Evolutionary conservation across 2,329 filamentous ascomycete genomes (phyloP), one percentile per base, ranked within the genome.

Genomic region (Trichocomaceae sp.): DNA sequence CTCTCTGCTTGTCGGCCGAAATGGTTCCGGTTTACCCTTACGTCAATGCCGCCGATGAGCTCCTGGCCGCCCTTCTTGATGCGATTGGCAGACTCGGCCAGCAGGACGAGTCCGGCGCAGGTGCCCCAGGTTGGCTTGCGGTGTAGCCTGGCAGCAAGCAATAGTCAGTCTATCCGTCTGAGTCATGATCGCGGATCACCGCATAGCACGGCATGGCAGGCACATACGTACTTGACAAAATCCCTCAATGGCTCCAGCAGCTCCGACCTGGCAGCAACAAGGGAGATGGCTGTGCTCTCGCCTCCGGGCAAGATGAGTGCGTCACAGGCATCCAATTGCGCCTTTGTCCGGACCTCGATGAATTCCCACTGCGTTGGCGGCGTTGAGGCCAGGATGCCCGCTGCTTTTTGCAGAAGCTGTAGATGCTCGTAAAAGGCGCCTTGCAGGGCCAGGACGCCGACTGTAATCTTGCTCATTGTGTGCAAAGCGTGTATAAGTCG

Each of bases 1-100:
- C 88, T 95, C 72, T 97, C 90, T 13, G 87, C 86, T 72, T 99
- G 93, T 53, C 92, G 83, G 3, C 93, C 93, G 66, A 96, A 99
- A 70, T 96, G 90, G 67, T 97, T 99, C 47, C 93, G 82, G 66
- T 95, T 90, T 31, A 97, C 91, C 46, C 89, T 80, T 35, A 99
- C 91, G 65, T 90, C 86, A 37, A 99, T 79, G 2, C 93, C 93
- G 13, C 93, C 93, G 59, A 99, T 90, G 52, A 97, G 80, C 57
- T 96, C 90, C 71, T 97, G 93, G 0, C 92, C 92, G 44, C 90
- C 90, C 64, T 87, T 85, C 69, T 96, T 97, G 37, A 88, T 90
- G 59, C 86, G 83, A 69, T 92, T 95, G 49, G 90, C 92, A 56
- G 87, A 84, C 65, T 96, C 88, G 1, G 90, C 87, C 49, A 99